Percentiles rank a stretch among this genome's conserved stretches.
Evolutionary conservation across 2,329 filamentous ascomycete species (phyloP).

Genomic region (Ophioceras dolichostomum): DNA sequence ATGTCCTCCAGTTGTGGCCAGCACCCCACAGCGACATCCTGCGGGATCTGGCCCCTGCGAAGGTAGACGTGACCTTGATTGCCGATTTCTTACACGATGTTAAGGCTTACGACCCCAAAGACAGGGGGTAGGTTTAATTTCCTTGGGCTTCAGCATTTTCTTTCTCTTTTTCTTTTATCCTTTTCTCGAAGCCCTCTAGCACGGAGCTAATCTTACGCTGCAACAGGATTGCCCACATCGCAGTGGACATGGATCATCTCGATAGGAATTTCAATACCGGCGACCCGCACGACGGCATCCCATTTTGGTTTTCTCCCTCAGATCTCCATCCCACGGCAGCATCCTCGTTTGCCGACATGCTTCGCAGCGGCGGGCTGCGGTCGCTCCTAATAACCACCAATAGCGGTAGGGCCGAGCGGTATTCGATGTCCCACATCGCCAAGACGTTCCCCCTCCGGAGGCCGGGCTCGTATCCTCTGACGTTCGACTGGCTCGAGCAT

Average conservation of each 20-base stretch:
- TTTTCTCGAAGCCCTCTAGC: too few relatives aligned
- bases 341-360: slow-evolving; percentile 5
- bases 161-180: too few relatives aligned
- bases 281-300: too few relatives aligned
- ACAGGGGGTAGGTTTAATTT: slow-evolving; percentile 5
- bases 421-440: slow-evolving; percentile 4
- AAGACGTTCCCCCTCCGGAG: slow-evolving; percentile 4
- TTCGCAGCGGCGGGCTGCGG: slow-evolving; percentile 2
- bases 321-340: slow-evolving; percentile 5
- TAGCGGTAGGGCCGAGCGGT: too few relatives aligned
- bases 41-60: too few relatives aligned
- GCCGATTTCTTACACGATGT: slow-evolving; percentile 7
- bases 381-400: too few relatives aligned
- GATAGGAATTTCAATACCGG: too few relatives aligned
- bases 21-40: too few relatives aligned
- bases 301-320: too few relatives aligned
- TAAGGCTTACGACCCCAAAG: slow-evolving; percentile 7
- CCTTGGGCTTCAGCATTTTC: too few relatives aligned
- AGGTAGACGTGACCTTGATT: slow-evolving; percentile 1
- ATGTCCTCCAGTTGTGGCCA: slow-evolving; percentile 2
- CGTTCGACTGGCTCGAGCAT: slow-evolving; percentile 5
- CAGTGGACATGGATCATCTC: too few relatives aligned
- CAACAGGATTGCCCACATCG: background rate
- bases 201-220: too few relatives aligned
- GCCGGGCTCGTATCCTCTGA: background rate